Base-by-base conservation (phyloP, 2,329 filamentous ascomycete species). In the Helminthosporium solani region DNA sequence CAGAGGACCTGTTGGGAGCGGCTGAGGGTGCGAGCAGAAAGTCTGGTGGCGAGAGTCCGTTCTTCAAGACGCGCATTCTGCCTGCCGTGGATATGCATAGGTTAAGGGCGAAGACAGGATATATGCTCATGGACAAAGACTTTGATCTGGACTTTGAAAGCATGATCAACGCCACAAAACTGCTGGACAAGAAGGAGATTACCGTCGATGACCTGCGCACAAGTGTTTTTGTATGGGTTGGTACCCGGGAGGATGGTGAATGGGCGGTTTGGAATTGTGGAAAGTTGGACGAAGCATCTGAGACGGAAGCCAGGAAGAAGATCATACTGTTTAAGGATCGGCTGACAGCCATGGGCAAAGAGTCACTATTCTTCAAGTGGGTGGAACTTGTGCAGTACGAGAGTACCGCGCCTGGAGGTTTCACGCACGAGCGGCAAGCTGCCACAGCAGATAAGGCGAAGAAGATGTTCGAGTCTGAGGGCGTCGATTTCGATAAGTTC, bases 331-430 rank as follows among this genome's bases (percentile, higher is more conserved):
- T 96, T 67, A 85, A 88, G 58, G 86, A 94, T 34, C 83, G 84
- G 16, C 77, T 96, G 57, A 78, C 81, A 1, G 78, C 78, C 2
- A 77, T 94, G 70, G 90, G 87, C 34, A 95, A 96, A 71, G 91
- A 96, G 68, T 84, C 87, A 53, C 70, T 96, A 42, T 96, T 96
- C 73, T 96, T 88, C 73, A 83, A 86, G 44, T 96, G 90, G 90
- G 88, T 96, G 39, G 91, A 96, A 74, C 80, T 95, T 63, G 84
- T 96, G 40, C 90, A 96, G 72, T 95, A 84, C 61, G 90, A 96
- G 72, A 86, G 88, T 33, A 86, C 84, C 28, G 80, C 81, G 56
- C 87, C 90, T 0, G 88, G 86, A 15, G 88, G 88, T 0, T 95
- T 95, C 63, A 87, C 85, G 1, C 74, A 78, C 0, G 86, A 90